Percentiles rank a stretch among this genome's conserved stretches.
Conservation (phyloP, 345 rosid species). For the Citrus unshiu region DNA sequence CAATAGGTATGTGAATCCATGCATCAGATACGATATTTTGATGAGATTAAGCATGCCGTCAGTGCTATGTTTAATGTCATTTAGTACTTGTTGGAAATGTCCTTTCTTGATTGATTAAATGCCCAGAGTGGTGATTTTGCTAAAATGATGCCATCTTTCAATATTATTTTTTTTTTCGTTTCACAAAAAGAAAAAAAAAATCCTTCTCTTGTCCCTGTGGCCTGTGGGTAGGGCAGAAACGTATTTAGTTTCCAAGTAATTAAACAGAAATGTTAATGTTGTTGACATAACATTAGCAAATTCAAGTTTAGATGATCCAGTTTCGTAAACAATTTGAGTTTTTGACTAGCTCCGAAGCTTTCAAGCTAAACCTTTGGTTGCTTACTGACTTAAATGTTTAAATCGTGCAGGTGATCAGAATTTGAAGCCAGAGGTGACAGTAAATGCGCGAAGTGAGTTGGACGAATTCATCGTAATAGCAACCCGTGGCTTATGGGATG, state of each 20-base stretch:
- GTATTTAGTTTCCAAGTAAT: too few species aligned
- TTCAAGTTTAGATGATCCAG: too few species aligned
- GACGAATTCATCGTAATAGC: slow-evolving; percentile 33
- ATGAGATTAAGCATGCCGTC: background rate
- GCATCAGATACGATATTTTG: background rate
- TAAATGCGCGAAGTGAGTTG: slow-evolving; percentile 10
- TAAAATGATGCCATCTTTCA: background rate
- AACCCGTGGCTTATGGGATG: slow-evolving; percentile 44
- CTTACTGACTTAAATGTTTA: background rate
- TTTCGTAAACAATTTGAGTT: too few species aligned
- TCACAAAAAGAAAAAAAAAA: background rate
- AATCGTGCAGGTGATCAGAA: slow-evolving; percentile 27
- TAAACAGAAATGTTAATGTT: too few species aligned
- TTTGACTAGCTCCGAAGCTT: background rate
- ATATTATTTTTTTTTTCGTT: background rate
- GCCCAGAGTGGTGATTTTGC: background rate
- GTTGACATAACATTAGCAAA: too few species aligned
- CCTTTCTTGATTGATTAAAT: background rate
- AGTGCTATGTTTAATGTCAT: background rate
- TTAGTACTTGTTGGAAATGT: background rate
- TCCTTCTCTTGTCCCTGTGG: background rate
- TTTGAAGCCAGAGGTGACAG: slow-evolving; percentile 34
- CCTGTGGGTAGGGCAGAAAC: background rate
- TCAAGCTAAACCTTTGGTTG: background rate
- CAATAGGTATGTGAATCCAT: slow-evolving; percentile 20